Percentiles rank a stretch among this genome's conserved stretches.
phyloP scores from a whole-genome alignment of 805 yeast genomes.

The Dipodascopsis uninucleata region DNA sequence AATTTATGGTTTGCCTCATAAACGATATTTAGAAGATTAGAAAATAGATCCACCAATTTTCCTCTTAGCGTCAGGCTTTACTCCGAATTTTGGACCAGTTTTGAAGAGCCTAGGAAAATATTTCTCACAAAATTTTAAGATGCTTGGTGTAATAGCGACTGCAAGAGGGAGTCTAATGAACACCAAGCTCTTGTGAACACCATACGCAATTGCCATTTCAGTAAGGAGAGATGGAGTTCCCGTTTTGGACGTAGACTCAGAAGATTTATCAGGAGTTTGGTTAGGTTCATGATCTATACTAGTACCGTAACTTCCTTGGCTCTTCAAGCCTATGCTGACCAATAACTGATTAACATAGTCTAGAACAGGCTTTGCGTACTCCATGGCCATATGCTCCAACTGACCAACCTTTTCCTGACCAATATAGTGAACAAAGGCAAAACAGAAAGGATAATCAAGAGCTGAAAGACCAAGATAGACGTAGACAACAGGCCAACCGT shows the following conservation, averaged over 20 bases:
- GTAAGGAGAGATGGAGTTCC: constrained; percentile 53
- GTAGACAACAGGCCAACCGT: constrained; percentile 88
- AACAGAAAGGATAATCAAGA: constrained; percentile 81
- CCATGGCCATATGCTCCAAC: constrained; percentile 47
- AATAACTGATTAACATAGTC: constrained; percentile 7
- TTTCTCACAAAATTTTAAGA: constrained; percentile 80
- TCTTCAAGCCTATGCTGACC: constrained; percentile 12
- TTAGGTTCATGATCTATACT: background rate
- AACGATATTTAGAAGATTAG: too few species aligned
- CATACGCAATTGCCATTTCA: constrained; percentile 87
- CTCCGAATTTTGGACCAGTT: constrained; percentile 13
- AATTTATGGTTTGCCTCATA: too few species aligned
- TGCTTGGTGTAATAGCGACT: constrained; percentile 84
- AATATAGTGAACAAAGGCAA: constrained; percentile 72
- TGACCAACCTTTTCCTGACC: constrained; percentile 79
- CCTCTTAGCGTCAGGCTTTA: constrained; percentile 17
- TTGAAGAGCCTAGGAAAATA: constrained; percentile 44
- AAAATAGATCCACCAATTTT: constrained; percentile 19
- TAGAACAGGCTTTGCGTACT: constrained; percentile 9
- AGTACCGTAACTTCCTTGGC: background rate
- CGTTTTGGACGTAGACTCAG: constrained; percentile 30
- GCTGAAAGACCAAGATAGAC: constrained; percentile 71
- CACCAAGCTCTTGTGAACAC: constrained; percentile 76
- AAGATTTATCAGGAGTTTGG: background rate
- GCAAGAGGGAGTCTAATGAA: constrained; percentile 83